Evolutionary conservation across 345 rosid genomes (phyloP).

Genomic region (Nephelium lappaceum): DNA sequence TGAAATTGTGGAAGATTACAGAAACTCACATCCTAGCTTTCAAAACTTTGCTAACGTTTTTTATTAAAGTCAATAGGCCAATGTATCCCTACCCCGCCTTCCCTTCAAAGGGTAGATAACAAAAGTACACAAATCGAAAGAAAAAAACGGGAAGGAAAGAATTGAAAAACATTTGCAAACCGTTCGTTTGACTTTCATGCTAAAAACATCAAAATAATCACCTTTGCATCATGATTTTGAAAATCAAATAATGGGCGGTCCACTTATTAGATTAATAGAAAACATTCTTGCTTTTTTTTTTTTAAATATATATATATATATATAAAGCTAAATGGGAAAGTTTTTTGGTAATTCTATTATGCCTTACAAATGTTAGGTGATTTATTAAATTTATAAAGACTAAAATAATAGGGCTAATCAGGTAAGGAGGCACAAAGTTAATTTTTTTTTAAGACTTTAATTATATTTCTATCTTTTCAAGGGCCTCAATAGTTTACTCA

Average conservation of each 20-base stretch:
- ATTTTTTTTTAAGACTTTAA: too few species aligned
- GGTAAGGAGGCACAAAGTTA: too few species aligned
- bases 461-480: too few species aligned
- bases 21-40: slow-evolving; percentile 17
- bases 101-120: background rate
- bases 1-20: slow-evolving; percentile 20
- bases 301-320: too few species aligned
- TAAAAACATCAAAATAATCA: background rate
- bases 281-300: too few species aligned
- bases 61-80: slow-evolving; percentile 16
- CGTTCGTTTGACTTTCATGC: slow-evolving; percentile 4
- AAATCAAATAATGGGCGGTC: background rate
- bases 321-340: too few species aligned
- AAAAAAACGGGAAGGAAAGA: background rate
- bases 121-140: background rate
- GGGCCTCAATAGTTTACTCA: too few species aligned
- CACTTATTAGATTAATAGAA: background rate
- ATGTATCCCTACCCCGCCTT: background rate
- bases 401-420: too few species aligned
- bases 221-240: background rate
- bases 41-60: slow-evolving; percentile 5
- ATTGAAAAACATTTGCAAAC: slow-evolving; percentile 3
- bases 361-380: too few species aligned
- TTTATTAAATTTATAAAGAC: too few species aligned
- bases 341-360: too few species aligned